Conservation (phyloP, 495 filamentous ascomycete genomes). For the Penicillium dipodomyicola region DNA sequence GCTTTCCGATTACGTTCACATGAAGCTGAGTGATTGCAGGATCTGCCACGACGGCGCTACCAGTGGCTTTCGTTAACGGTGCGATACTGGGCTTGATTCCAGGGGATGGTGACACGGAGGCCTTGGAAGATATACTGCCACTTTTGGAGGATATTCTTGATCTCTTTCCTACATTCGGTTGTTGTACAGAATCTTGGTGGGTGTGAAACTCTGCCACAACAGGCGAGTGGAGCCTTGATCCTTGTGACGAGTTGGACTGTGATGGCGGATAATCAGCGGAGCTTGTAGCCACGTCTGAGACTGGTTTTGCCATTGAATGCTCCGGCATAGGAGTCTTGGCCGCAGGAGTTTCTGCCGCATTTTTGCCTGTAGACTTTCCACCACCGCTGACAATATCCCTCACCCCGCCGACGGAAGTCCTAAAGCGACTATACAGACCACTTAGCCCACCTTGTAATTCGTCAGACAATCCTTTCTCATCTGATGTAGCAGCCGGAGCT, state of each 20-base stretch:
- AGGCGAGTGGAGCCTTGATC: slow-evolving; percentile 46
- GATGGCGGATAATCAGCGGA: slow-evolving; percentile 29
- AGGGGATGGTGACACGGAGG: slow-evolving; percentile 46
- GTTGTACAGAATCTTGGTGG: slow-evolving; percentile 34
- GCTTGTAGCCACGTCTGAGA: slow-evolving; percentile 23
- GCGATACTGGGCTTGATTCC: slow-evolving; percentile 34
- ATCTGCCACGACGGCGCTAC: slow-evolving; percentile 36
- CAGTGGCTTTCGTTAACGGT: slow-evolving; percentile 49
- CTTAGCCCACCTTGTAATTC: slow-evolving; percentile 81
- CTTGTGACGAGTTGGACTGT: slow-evolving; percentile 34
- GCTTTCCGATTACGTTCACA: slow-evolving; percentile 51
- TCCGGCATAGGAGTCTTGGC: slow-evolving; percentile 31
- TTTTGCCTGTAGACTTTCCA: slow-evolving; percentile 39
- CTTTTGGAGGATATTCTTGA: slow-evolving; percentile 56
- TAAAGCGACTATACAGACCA: slow-evolving; percentile 78
- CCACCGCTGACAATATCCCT: slow-evolving; percentile 55
- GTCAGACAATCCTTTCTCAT: slow-evolving; percentile 65
- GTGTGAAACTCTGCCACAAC: slow-evolving; percentile 32
- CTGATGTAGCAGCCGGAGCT: slow-evolving; percentile 48
- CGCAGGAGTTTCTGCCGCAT: slow-evolving; percentile 24
- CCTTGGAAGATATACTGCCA: slow-evolving; percentile 53
- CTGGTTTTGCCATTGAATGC: slow-evolving; percentile 28
- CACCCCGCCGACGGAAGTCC: slow-evolving; percentile 69
- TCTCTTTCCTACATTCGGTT: slow-evolving; percentile 41
- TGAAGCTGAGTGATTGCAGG: slow-evolving; percentile 54